Evolutionary conservation across 2,329 filamentous ascomycete species (phyloP).

Genomic region (Alternaria brassicae): DNA sequence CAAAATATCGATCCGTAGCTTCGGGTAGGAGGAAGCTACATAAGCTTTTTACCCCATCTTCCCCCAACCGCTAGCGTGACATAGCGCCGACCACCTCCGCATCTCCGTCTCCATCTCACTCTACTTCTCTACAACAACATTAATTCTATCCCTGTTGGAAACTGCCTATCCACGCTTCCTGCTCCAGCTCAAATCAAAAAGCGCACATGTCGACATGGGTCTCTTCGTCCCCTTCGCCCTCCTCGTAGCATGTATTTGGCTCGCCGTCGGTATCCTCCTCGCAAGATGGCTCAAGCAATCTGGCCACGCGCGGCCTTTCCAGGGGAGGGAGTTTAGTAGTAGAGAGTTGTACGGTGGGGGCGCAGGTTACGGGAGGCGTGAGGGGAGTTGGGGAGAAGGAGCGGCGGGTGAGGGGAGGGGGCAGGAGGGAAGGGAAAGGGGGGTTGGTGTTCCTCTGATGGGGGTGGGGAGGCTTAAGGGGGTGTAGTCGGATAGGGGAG

Average conservation of each 20-base stretch:
- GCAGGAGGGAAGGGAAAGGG: slow-evolving; percentile 8
- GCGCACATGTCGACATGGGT: background rate
- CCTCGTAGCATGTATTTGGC: slow-evolving; percentile 27
- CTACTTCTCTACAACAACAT: too few species aligned
- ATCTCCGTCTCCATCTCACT: background rate
- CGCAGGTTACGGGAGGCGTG: slow-evolving; percentile 16
- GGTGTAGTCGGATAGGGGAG: background rate
- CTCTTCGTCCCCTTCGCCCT: slow-evolving; percentile 26
- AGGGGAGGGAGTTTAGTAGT: slow-evolving; percentile 12
- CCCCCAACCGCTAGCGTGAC: background rate
- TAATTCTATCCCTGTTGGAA: too few species aligned
- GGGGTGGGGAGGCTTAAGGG: slow-evolving; percentile 29
- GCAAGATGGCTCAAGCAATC: slow-evolving; percentile 31
- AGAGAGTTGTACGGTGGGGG: slow-evolving; percentile 17
- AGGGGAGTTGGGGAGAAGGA: background rate
- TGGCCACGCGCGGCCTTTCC: slow-evolving; percentile 21
- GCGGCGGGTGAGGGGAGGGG: background rate
- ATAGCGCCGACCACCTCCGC: background rate
- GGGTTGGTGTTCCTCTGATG: slow-evolving; percentile 17
- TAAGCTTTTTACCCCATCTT: slow-evolving; percentile 1
- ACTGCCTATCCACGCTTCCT: too few species aligned
- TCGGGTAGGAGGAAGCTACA: background rate
- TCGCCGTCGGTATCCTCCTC: slow-evolving; percentile 23
- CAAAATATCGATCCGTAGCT: background rate
- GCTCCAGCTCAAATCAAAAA: background rate